Base-by-base conservation (phyloP, 768 basidiomycete genomes). In the Boletus bicolor region DNA sequence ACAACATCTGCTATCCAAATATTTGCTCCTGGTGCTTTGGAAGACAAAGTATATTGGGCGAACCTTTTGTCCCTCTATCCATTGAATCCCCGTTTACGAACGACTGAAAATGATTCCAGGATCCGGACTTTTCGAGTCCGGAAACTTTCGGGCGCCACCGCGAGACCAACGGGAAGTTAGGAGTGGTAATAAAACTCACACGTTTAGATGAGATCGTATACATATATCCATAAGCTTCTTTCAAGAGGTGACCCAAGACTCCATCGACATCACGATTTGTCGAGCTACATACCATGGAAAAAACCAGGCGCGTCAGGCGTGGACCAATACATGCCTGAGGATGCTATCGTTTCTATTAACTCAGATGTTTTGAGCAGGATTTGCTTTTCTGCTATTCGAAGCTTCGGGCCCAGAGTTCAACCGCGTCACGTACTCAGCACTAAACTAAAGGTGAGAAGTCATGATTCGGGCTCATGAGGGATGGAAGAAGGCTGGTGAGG, bases 161-260 rank as follows among this genome's bases (percentile, higher is more conserved):
- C 82, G 79, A 64, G 84, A 84, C 34, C 75, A 82, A 54, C 82
- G 82, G 57, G 84, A 88, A 58, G 63, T 86, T 49, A 86, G 80
- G 69, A 79, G 81, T 56, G 87, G 87, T 44, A 89, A 89, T 68
- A 81, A 82, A 72, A 85, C 87, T 38, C 74, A 77, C 73, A 86
- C 86, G 19, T 89, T 88, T 75, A 84, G 78, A 73, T 78, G 78
- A 71, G 49, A 49, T 58, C 53, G 47, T 44, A 52, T 55, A 44
- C 49, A 49, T 55, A 49, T 55, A 51, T 53, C 44, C 49, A 49
- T 55, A 51, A 51, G 44, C 51, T 56, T 43, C 44, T 44, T 50
- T 54, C 53, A 26, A 41, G 51, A 55, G 36, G 52, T 47, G 46
- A 30, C 24, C 17, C 51, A 42, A 51, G 44, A 39, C 5, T 19